Evolutionary conservation across 1,284 basidiomycete species (phyloP), one percentile per base, ranked within the genome.

Genomic region (Cryptococcus sp.): DNA sequence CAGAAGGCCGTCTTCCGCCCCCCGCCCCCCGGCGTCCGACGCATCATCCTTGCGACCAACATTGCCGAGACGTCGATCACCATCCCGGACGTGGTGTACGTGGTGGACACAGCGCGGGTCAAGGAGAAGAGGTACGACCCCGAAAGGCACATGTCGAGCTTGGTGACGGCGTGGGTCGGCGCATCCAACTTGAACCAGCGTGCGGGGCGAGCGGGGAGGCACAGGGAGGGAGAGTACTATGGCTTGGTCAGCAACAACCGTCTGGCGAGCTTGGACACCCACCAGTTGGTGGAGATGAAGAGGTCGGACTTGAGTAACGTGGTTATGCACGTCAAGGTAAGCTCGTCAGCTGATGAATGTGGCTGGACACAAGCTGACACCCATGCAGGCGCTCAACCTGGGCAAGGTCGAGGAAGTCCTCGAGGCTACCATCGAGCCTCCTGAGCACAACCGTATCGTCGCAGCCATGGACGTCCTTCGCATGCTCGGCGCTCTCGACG

Each of bases 21-120:
- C 4, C 87, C 91, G 15, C 81, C 85, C 0, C 64, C 73, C 2
- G 89, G 91, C 18, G 82, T 93, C 20, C 86, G 94, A 59, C 85
- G 91, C 18, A 82, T 98, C 70, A 95, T 97, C 64, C 81, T 97
- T 42, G 85, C 94, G 3, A 98, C 94, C 46, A 98, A 97, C 76
- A 95, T 98, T 58, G 95, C 94, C 13, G 94, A 98, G 79, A 96
- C 93, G 1, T 93, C 90, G 5, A 83, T 98, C 65, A 98, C 94
- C 1, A 97, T 98, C 64, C 94, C 94, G 1, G 91, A 97, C 69
- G 92, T 97, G 28, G 92, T 96, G 6, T 94, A 91, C 70, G 94
- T 98, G 48, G 85, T 97, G 46, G 94, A 98, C 71, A 84, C 88
- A 0, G 94, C 84, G 23, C 87, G 87, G 69, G 83, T 94, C 72